A percentile compares a stretch with the other conserved stretches of the same genome.
These are phyloP conservation scores for Arthrobotrys entomopaga DNA, from an alignment of 2,329 filamentous ascomycete genomes.

Conservation along the genomic window DNA sequence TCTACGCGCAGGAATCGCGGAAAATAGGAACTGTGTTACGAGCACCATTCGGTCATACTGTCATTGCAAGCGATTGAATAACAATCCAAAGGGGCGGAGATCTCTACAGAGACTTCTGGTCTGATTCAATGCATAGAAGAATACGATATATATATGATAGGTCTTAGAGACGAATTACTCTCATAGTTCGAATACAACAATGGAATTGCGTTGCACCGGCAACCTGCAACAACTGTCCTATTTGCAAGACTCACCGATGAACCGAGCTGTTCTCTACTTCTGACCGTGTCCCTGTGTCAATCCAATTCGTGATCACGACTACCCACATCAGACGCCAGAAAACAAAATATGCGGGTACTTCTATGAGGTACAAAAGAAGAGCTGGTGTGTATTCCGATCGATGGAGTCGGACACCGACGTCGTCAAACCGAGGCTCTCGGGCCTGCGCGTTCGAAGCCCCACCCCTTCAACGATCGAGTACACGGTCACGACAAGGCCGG, in stretches of 20 bases:
- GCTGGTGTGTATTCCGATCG: neutral
- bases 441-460: conserved; percentile 73
- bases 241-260: conserved; percentile 6
- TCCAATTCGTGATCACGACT: conserved; percentile 4
- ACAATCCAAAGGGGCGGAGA: neutral
- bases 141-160: neutral
- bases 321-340: conserved; percentile 7
- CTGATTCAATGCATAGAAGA: neutral
- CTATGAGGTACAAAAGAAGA: neutral
- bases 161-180: neutral
- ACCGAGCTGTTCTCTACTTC: neutral
- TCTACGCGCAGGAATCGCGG: no score
- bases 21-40: no score
- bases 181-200: conserved; percentile 40
- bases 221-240: conserved; percentile 22
- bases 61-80: no score
- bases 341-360: conserved; percentile 8
- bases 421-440: conserved; percentile 31
- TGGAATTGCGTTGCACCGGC: conserved; percentile 36
- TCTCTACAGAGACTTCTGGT: neutral
- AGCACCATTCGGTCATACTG: no score
- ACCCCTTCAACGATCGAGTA: conserved; percentile 92
- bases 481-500: conserved; percentile 78
- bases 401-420: conserved; percentile 41
- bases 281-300: neutral